Conservation (phyloP, 176 grass and related monocot genomes). For the Rhipidocladum racemiflorum region DNA sequence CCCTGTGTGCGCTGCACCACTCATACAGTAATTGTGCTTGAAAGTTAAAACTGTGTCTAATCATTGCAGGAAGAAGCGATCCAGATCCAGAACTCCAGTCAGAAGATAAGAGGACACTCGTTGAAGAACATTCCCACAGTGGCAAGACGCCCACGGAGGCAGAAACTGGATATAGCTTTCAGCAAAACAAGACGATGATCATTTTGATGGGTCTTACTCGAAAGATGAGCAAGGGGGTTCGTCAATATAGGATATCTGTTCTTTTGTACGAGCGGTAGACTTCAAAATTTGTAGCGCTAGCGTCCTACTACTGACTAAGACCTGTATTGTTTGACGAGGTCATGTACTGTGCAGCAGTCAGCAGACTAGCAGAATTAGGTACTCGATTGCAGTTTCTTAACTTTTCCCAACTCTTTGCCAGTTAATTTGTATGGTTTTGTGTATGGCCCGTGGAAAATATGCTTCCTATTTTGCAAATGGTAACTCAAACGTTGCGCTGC, state of each 20-base stretch:
- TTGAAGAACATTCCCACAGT: not conserved
- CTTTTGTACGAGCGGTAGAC: not conserved
- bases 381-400: not conserved
- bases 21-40: not conserved
- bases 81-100: constrained; percentile 55
- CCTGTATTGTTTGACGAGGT: not conserved
- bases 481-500: not conserved
- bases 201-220: not conserved
- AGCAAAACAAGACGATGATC: not conserved
- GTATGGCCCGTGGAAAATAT: not conserved
- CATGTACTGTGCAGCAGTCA: not conserved
- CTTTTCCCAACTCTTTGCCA: not conserved
- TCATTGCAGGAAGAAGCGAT: constrained; percentile 44
- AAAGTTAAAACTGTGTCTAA: constrained; percentile 2
- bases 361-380: not conserved
- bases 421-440: not conserved
- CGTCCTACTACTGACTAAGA: not conserved
- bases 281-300: not conserved
- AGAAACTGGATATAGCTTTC: not conserved
- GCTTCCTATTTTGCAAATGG: not conserved
- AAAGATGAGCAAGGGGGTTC: not conserved
- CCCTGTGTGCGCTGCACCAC: not conserved
- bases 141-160: not conserved
- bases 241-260: not conserved
- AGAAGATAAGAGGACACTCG: constrained; percentile 45